A percentile compares a stretch with the other conserved stretches of the same genome.
These are phyloP conservation scores for Clarireedia homoeocarpa DNA, from an alignment of 2,329 filamentous ascomycete species.

Conservation along the genomic window DNA sequence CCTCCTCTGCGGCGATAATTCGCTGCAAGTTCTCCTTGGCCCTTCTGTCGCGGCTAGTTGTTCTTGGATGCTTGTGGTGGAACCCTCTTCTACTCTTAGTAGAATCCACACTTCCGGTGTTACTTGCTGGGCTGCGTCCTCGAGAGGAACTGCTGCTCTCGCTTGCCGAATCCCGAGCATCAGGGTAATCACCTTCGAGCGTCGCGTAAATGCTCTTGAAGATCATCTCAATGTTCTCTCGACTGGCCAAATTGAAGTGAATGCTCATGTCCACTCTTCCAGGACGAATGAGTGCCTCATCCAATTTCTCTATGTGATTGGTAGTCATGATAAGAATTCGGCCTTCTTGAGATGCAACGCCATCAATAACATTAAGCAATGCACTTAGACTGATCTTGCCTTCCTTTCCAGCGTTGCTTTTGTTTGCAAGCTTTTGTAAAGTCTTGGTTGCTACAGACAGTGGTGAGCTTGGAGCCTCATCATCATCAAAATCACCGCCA, in stretches of 20 bases:
- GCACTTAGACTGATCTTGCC: conserved; percentile 49
- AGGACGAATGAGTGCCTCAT: conserved; percentile 52
- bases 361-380: conserved; percentile 61
- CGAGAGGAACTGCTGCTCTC: conserved; percentile 31
- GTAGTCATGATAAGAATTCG: conserved; percentile 65
- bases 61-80: conserved; percentile 20
- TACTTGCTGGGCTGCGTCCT: conserved; percentile 34
- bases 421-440: neutral
- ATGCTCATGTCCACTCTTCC: conserved; percentile 55
- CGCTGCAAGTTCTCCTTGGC: neutral
- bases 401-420: conserved; percentile 34
- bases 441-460: neutral
- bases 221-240: conserved; percentile 24
- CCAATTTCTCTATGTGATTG: conserved; percentile 54
- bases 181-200: conserved; percentile 25
- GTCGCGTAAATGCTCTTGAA: conserved; percentile 32
- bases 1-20: conserved; percentile 7
- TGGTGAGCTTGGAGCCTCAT: neutral
- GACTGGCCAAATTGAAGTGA: conserved; percentile 37
- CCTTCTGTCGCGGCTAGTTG: conserved; percentile 14
- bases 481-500: neutral
- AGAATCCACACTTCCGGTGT: neutral
- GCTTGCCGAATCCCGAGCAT: neutral
- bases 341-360: conserved; percentile 59
- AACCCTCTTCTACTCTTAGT: conserved; percentile 11